These are phyloP conservation scores for Penicillium lividum DNA, from an alignment of 495 filamentous ascomycete genomes.

Conservation along the genomic window DNA sequence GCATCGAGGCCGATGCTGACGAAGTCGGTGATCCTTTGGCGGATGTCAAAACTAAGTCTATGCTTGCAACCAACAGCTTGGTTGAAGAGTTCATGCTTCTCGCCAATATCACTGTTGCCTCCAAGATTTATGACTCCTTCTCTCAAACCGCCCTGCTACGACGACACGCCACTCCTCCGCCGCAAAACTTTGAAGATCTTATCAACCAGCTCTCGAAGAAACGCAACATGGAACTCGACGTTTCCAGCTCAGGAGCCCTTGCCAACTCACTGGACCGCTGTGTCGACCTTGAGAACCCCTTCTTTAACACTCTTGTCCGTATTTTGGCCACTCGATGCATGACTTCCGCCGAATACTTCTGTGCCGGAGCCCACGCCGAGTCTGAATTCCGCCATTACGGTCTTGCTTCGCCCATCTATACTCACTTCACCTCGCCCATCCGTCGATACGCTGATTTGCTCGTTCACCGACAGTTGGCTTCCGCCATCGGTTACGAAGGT, in stretches of 20 bases:
- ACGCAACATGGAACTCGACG: constrained; percentile 71
- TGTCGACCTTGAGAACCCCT: constrained; percentile 78
- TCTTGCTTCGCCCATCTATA: constrained; percentile 93
- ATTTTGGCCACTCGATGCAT: constrained; percentile 98
- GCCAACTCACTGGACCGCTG: constrained; percentile 89
- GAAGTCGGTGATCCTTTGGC: constrained; percentile 90
- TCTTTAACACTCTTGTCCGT: constrained; percentile 97
- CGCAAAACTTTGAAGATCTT: constrained; percentile 94
- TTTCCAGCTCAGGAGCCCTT: constrained; percentile 83
- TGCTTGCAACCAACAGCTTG: constrained; percentile 94
- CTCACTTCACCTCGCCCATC: constrained; percentile 97
- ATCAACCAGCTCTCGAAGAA: constrained; percentile 85
- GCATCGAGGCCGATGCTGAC: constrained; percentile 89
- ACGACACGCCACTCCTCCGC: constrained; percentile 86
- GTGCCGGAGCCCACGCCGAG: constrained; percentile 85
- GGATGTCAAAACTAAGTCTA: constrained; percentile 91
- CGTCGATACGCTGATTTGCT: constrained; percentile 93
- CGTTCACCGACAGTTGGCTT: constrained; percentile 90
- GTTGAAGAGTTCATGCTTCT: constrained; percentile 99
- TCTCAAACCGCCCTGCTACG: constrained; percentile 93
- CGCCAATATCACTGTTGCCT: constrained; percentile 91
- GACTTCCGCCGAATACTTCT: constrained; percentile 99
- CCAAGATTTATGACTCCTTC: constrained; percentile 84
- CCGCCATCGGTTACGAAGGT: constrained; percentile 87
- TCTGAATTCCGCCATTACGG: constrained; percentile 97